Base-by-base conservation (phyloP, 2,329 filamentous ascomycete species). In the Diaporthe australafricana region DNA sequence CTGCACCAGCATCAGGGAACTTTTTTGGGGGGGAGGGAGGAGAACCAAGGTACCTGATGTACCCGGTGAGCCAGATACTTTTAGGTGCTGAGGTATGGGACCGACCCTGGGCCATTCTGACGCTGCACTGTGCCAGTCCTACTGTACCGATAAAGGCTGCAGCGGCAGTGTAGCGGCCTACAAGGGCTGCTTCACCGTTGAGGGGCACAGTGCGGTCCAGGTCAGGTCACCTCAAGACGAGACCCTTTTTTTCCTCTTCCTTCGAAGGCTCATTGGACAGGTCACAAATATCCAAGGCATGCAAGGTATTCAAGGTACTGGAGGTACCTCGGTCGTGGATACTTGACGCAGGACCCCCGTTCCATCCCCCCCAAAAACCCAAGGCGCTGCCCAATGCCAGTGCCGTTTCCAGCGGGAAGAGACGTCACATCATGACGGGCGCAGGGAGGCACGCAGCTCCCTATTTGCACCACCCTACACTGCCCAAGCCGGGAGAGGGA, bases 381-480 rank as follows among this genome's bases (percentile, higher is more conserved):
- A 22, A 53, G 50, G 25, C 22, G 22, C 48, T 25, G 38, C 38
- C 42, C 66, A 69, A 67, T 55, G 35, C 50, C 48, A 55, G 9
- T 22, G 30, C 35, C 63, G 52, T 68, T 45, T 32, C 17, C 67
- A 17, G 56, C 67, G 67, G 67, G 27, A 60, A 60, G 48, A 60
- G 67, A 69, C 67, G 53, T 69, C 67, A 69, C 67, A 65, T 65
- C 40, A 65, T 65, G 60, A 65, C 60, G 60, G 53, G 22, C 53
- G 22, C 67, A 69, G 53, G 53, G 67, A 69, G 42, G 56, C 42
- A 56, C 42, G 53, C 53, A 40, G 67, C 67, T 69, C 67, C 67
- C 47, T 69, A 69, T 69, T 60, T 69, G 53, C 67, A 69, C 67
- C 45, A 69, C 67, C 35, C 66, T 60, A 69, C 67, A 47, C 42